These are phyloP conservation scores for Dinochytrium kinnereticum DNA, from an alignment of 371 early-diverging fungal species.

Conservation along the genomic window DNA sequence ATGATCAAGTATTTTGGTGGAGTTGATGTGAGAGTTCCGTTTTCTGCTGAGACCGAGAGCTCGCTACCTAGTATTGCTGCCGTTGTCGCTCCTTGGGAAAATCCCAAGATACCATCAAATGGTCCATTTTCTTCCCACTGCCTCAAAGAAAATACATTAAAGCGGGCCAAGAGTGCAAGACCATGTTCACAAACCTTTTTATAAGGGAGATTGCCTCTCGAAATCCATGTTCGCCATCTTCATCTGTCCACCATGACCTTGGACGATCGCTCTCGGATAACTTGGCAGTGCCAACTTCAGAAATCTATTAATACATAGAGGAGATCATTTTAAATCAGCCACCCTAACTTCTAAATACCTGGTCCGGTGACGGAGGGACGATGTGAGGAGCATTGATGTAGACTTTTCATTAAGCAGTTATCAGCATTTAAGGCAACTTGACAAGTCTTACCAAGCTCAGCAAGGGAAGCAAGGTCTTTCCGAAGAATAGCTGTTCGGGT, in stretches of 20 bases:
- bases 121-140: slow-evolving; percentile 63
- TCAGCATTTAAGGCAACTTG: background rate
- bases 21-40: slow-evolving; percentile 37
- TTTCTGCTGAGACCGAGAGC: slow-evolving; percentile 26
- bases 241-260: slow-evolving; percentile 66
- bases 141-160: background rate
- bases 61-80: slow-evolving; percentile 63
- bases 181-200: slow-evolving; percentile 33
- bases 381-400: slow-evolving; percentile 70
- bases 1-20: slow-evolving; percentile 67
- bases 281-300: too few species aligned
- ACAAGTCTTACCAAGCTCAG: slow-evolving; percentile 16
- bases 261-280: too few species aligned
- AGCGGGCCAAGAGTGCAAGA: background rate
- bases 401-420: slow-evolving; percentile 42
- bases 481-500: slow-evolving; percentile 72
- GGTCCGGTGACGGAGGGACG: slow-evolving; percentile 25
- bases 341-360: too few species aligned
- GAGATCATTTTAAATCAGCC: too few species aligned
- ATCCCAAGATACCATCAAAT: slow-evolving; percentile 77
- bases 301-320: too few species aligned
- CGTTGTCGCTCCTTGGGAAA: slow-evolving; percentile 76
- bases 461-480: slow-evolving; percentile 48
- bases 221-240: slow-evolving; percentile 58
- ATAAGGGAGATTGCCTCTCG: slow-evolving; percentile 61